A percentile compares a stretch with the other conserved stretches of the same genome.
These are phyloP conservation scores for Brassica juncea DNA, from an alignment of 345 rosid species.

Conservation along the genomic window DNA sequence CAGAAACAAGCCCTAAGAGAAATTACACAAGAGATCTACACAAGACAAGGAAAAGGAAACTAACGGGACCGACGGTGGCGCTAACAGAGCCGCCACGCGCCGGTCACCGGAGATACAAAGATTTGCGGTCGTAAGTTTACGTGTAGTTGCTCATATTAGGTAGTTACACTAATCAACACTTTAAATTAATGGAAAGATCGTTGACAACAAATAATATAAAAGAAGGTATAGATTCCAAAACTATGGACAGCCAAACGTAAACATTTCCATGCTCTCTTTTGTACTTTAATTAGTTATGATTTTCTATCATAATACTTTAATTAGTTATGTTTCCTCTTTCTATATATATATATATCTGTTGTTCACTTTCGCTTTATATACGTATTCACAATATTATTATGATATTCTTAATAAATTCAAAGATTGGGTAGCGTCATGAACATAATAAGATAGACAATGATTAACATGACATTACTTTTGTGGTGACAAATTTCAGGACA, in stretches of 20 bases:
- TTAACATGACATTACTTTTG: not conserved
- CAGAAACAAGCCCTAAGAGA: no score
- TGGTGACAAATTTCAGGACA: not conserved
- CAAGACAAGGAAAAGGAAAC: no score
- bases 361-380: slow-evolving; percentile 16
- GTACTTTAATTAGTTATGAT: slow-evolving; percentile 9
- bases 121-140: no score
- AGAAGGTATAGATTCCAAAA: slow-evolving; percentile 36
- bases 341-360: slow-evolving; percentile 11
- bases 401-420: not conserved
- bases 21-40: no score
- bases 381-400: not conserved
- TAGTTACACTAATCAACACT: slow-evolving; percentile 37
- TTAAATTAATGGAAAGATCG: slow-evolving; percentile 29
- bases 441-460: not conserved
- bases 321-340: slow-evolving; percentile 14
- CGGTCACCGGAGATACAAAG: no score
- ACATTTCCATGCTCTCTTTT: slow-evolving; percentile 13
- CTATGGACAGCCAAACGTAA: slow-evolving; percentile 32
- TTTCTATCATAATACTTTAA: not conserved
- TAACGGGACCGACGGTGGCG: no score
- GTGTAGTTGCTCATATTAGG: slow-evolving; percentile 22
- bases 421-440: slow-evolving; percentile 1
- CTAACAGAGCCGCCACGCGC: no score
- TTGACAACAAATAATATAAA: slow-evolving; percentile 17